Conservation (phyloP, 2,329 filamentous ascomycete species). For the Fusarium sp. region DNA sequence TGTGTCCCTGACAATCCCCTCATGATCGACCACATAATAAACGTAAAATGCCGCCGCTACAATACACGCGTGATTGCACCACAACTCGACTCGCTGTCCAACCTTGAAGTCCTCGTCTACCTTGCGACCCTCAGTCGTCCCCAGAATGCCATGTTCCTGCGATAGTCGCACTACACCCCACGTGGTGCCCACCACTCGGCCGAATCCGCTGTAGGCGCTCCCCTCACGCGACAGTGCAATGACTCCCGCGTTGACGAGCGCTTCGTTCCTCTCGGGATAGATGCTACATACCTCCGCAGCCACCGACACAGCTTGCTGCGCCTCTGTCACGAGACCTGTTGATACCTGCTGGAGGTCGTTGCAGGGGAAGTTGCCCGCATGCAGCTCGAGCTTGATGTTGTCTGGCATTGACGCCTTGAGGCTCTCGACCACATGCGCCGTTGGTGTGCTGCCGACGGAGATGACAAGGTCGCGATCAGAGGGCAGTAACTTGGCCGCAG, state of each 20-base stretch:
- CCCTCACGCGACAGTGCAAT: slow-evolving; percentile 54
- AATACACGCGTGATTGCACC: slow-evolving; percentile 54
- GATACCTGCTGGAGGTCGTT: slow-evolving; percentile 57
- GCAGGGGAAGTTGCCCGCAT: slow-evolving; percentile 55
- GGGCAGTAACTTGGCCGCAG: slow-evolving; percentile 49
- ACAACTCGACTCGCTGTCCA: slow-evolving; percentile 51
- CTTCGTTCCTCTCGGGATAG: slow-evolving; percentile 55
- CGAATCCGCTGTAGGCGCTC: slow-evolving; percentile 49
- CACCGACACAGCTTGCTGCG: slow-evolving; percentile 51
- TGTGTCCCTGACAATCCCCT: slow-evolving; percentile 51
- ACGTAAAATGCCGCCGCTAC: slow-evolving; percentile 54
- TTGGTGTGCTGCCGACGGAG: slow-evolving; percentile 54
- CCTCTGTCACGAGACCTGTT: slow-evolving; percentile 49
- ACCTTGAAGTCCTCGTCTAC: slow-evolving; percentile 50
- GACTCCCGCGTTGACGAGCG: slow-evolving; percentile 54
- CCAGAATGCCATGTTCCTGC: slow-evolving; percentile 56
- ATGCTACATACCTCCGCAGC: slow-evolving; percentile 55
- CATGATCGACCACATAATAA: slow-evolving; percentile 54
- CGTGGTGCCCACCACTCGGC: slow-evolving; percentile 46
- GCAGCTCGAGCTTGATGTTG: slow-evolving; percentile 53
- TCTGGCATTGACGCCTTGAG: slow-evolving; percentile 48
- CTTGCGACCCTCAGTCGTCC: slow-evolving; percentile 36
- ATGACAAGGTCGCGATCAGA: slow-evolving; percentile 47
- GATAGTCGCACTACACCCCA: slow-evolving; percentile 54
- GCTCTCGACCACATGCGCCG: slow-evolving; percentile 53